These are phyloP conservation scores for Eustoma russellianum DNA, from an alignment of 257 asterid genomes.

Conservation along the genomic window DNA sequence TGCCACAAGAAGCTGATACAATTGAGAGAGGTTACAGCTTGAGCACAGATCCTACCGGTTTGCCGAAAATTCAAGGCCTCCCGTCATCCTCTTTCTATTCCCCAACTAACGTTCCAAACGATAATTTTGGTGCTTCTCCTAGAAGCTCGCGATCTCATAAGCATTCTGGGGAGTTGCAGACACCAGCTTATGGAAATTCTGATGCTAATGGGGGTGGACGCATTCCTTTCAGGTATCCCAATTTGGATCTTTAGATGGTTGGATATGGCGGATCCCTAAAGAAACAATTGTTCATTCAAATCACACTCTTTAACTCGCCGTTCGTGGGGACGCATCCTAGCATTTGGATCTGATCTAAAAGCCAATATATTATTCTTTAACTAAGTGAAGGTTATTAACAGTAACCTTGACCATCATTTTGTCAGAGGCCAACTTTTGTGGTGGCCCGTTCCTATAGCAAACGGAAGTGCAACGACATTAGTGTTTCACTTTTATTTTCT, in stretches of 20 bases:
- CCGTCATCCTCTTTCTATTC: conserved; percentile 64
- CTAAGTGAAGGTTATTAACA: background rate
- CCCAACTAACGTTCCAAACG: conserved; percentile 44
- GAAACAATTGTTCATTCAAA: no score
- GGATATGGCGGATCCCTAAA: no score
- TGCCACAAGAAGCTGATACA: conserved; percentile 62
- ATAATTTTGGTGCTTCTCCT: conserved; percentile 50
- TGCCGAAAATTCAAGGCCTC: conserved; percentile 89
- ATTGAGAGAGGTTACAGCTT: conserved; percentile 63
- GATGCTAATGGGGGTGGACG: conserved; percentile 59
- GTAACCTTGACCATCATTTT: conserved; percentile 8
- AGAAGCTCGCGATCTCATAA: conserved; percentile 46
- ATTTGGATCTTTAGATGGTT: conserved; percentile 32
- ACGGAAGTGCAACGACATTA: no score
- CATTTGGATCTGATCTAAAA: conserved; percentile 14
- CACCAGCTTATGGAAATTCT: conserved; percentile 31
- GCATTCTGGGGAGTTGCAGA: conserved; percentile 81
- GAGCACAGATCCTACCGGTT: conserved; percentile 63
- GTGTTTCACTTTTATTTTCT: no score
- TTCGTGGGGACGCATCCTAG: no score
- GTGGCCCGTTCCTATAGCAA: no score
- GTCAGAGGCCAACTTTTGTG: background rate
- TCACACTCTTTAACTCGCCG: no score
- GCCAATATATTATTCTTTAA: conserved; percentile 26
- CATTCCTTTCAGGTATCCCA: conserved; percentile 35